These are phyloP conservation scores for Cytospora leucostoma DNA, from an alignment of 2,329 filamentous ascomycete genomes.

Conservation along the genomic window DNA sequence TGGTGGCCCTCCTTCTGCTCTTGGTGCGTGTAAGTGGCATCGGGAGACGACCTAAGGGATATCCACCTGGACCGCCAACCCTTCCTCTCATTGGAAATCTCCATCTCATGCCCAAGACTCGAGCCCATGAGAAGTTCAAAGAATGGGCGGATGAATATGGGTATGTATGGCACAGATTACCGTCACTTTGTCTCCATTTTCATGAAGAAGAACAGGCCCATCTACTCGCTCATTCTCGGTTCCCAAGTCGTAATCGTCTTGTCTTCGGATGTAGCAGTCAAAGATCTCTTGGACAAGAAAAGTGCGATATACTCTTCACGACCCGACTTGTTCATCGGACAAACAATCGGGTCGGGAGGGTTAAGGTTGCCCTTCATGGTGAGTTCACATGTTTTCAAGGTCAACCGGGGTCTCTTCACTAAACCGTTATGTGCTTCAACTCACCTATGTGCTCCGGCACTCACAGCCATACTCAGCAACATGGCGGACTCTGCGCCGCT, in stretches of 20 bases:
- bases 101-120: constrained; percentile 47
- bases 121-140: constrained; percentile 48
- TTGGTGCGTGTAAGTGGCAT: neutral
- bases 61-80: constrained; percentile 53
- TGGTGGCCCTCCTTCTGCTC: neutral
- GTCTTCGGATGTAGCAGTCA: constrained; percentile 43
- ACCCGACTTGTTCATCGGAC: constrained; percentile 29
- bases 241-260: constrained; percentile 33
- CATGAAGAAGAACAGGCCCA: constrained; percentile 32
- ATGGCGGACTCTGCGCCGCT: neutral
- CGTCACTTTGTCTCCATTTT: neutral
- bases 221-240: constrained; percentile 3
- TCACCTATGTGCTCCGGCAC: neutral
- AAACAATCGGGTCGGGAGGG: neutral
- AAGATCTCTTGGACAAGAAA: constrained; percentile 53
- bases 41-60: constrained; percentile 36
- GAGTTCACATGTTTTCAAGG: neutral
- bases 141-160: constrained; percentile 54
- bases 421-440: neutral
- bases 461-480: neutral
- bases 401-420: neutral
- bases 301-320: constrained; percentile 52
- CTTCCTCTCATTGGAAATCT: constrained; percentile 54
- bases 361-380: neutral
- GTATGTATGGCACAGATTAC: neutral